These are phyloP conservation scores for Ustilago shanxiensis DNA, from an alignment of 1,284 basidiomycete species.

Conservation along the genomic window DNA sequence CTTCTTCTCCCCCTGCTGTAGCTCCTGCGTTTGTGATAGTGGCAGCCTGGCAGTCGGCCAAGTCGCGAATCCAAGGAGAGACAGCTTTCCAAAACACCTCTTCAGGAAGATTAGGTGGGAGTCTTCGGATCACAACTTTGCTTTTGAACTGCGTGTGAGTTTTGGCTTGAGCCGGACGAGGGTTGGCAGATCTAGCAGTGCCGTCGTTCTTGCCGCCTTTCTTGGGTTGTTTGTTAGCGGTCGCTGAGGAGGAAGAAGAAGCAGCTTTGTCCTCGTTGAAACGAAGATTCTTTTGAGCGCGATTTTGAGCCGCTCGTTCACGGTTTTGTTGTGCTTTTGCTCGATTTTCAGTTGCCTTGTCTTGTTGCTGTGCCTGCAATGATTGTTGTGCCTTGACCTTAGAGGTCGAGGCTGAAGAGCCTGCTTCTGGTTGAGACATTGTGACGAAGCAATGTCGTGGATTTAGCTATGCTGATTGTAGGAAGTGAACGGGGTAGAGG, in stretches of 20 bases:
- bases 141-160: slow-evolving; percentile 71
- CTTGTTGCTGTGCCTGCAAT: slow-evolving; percentile 2
- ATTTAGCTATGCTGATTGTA: background rate
- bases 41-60: slow-evolving; percentile 74
- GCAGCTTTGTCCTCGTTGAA: background rate
- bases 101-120: slow-evolving; percentile 92
- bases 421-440: slow-evolving; percentile 28
- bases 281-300: slow-evolving; percentile 11
- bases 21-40: slow-evolving; percentile 1
- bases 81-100: slow-evolving; percentile 93
- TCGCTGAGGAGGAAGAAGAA: background rate
- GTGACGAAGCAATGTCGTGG: background rate
- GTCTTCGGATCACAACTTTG: slow-evolving; percentile 87
- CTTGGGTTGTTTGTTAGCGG: slow-evolving; percentile 41
- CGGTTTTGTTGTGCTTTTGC: slow-evolving; percentile 24
- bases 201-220: slow-evolving; percentile 30
- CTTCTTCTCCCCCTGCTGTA: background rate
- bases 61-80: slow-evolving; percentile 79
- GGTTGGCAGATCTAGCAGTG: slow-evolving; percentile 2
- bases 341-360: slow-evolving; percentile 19
- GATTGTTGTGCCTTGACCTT: slow-evolving; percentile 13
- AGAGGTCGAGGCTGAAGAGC: background rate
- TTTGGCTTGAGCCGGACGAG: slow-evolving; percentile 14
- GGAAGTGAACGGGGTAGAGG: background rate
- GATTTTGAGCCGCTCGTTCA: slow-evolving; percentile 19